phyloP scores from a whole-genome alignment of 805 yeast genomes.

The Cyberlindnera saturnus region DNA sequence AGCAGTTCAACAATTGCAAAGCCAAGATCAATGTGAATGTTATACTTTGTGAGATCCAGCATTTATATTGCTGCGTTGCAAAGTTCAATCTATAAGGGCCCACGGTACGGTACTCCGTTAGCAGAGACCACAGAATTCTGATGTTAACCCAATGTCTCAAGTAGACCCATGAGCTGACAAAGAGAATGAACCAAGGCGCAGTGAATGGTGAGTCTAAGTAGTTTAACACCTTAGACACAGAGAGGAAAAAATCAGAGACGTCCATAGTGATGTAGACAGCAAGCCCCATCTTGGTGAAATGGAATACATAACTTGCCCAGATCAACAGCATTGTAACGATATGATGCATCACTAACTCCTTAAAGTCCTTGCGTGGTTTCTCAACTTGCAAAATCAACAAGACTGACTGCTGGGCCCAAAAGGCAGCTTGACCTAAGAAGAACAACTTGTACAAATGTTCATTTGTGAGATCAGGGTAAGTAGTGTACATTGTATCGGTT shows the following conservation, averaged over 20 bases:
- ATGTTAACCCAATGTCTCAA: conserved; percentile 83
- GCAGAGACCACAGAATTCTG: conserved; percentile 73
- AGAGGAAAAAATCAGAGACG: conserved; percentile 82
- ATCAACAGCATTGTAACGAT: conserved; percentile 84
- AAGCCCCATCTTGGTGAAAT: conserved; percentile 94
- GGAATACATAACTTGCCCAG: conserved; percentile 84
- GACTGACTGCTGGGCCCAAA: conserved; percentile 95
- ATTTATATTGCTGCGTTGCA: conserved; percentile 90
- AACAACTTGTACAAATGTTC: conserved; percentile 67
- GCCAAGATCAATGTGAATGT: conserved; percentile 74
- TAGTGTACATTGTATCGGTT: conserved; percentile 71
- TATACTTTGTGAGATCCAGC: conserved; percentile 91
- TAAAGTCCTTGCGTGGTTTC: conserved; percentile 90
- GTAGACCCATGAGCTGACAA: conserved; percentile 76
- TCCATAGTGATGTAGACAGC: conserved; percentile 94
- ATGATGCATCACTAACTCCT: conserved; percentile 90
- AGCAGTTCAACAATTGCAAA: conserved; percentile 77
- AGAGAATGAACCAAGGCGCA: conserved; percentile 61
- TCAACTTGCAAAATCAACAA: conserved; percentile 80
- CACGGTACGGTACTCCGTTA: conserved; percentile 80
- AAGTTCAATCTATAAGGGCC: conserved; percentile 80
- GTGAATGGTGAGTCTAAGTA: conserved; percentile 66
- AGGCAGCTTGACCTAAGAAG: conserved; percentile 89
- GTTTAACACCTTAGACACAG: conserved; percentile 79
- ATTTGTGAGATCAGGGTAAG: conserved; percentile 79